Conservation (phyloP, 495 filamentous ascomycete genomes). For the Lentithecium fluviatile region DNA sequence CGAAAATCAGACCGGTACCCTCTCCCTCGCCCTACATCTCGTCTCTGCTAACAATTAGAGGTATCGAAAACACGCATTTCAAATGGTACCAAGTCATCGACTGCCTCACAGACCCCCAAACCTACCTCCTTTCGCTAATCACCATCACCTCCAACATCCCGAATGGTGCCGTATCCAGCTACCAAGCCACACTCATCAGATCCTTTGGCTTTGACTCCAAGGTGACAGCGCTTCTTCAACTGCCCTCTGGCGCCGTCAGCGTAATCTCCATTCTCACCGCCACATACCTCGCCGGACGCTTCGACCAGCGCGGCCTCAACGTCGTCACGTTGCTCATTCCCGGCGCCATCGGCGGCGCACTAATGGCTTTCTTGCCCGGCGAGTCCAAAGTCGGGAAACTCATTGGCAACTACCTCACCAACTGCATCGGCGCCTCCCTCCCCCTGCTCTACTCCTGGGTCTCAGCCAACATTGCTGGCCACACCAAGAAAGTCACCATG, state of each 20-base stretch:
- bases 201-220: constrained; percentile 22
- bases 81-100: constrained; percentile 23
- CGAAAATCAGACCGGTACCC: constrained; percentile 34
- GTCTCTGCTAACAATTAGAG: too few relatives aligned
- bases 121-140: constrained; percentile 14
- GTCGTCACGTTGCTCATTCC: constrained; percentile 13
- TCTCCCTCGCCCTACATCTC: too few relatives aligned
- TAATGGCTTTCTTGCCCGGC: constrained; percentile 11
- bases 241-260: constrained; percentile 22
- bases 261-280: constrained; percentile 14
- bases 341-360: constrained; percentile 16
- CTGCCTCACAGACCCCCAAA: constrained; percentile 26
- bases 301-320: constrained; percentile 5
- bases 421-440: constrained; percentile 3
- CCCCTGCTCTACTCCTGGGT: constrained; percentile 6
- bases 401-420: constrained; percentile 15
- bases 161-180: constrained; percentile 23
- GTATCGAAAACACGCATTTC: constrained; percentile 28
- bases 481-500: constrained; percentile 39
- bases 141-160: constrained; percentile 3
- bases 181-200: constrained; percentile 30
- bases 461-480: constrained; percentile 21
- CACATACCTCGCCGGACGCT: constrained; percentile 10
- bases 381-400: neutral
- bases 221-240: constrained; percentile 25